These are phyloP conservation scores for Talaromyces sp. DNA, from an alignment of 2,329 filamentous ascomycete species.

Conservation along the genomic window DNA sequence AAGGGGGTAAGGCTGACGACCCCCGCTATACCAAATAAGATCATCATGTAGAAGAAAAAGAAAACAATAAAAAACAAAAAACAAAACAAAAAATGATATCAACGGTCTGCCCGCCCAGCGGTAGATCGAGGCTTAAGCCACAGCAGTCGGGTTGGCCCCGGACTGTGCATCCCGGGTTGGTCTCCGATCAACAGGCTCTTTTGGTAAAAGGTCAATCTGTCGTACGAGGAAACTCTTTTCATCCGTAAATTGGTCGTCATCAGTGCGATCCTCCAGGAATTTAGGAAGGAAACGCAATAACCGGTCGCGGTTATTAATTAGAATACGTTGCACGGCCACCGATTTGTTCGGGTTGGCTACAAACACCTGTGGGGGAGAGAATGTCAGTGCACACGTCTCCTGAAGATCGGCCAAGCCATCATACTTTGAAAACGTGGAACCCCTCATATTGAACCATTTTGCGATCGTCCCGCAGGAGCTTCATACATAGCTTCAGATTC, in stretches of 20 bases:
- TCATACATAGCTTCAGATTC: conserved; percentile 98
- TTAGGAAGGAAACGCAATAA: conserved; percentile 84
- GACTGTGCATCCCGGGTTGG: conserved; percentile 31
- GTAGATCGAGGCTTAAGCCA: conserved; percentile 24
- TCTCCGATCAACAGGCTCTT: conserved; percentile 43
- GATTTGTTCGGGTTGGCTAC: conserved; percentile 98
- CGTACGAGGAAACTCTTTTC: conserved; percentile 97
- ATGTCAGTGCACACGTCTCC: conserved; percentile 21
- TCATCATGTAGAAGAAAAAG: conserved; percentile 12
- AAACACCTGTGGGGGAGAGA: conserved; percentile 66
- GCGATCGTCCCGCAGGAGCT: conserved; percentile 87
- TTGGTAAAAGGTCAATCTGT: conserved; percentile 68
- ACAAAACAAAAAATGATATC: conserved; percentile 3
- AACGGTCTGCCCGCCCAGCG: conserved; percentile 14
- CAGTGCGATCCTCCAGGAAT: conserved; percentile 91
- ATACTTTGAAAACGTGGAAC: conserved; percentile 95
- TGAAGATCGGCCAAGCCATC: conserved; percentile 5
- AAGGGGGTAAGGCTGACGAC: conserved; percentile 2
- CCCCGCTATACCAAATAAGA: conserved; percentile 14
- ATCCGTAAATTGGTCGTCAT: conserved; percentile 98
- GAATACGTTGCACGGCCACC: conserved; percentile 89
- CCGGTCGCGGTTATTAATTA: conserved; percentile 94
- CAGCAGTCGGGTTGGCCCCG: conserved; percentile 32
- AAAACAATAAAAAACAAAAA: conserved; percentile 1
- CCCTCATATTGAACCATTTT: conserved; percentile 99